Conservation (phyloP, 2,329 filamentous ascomycete species). For the Pseudophaeomoniella oleicola region DNA sequence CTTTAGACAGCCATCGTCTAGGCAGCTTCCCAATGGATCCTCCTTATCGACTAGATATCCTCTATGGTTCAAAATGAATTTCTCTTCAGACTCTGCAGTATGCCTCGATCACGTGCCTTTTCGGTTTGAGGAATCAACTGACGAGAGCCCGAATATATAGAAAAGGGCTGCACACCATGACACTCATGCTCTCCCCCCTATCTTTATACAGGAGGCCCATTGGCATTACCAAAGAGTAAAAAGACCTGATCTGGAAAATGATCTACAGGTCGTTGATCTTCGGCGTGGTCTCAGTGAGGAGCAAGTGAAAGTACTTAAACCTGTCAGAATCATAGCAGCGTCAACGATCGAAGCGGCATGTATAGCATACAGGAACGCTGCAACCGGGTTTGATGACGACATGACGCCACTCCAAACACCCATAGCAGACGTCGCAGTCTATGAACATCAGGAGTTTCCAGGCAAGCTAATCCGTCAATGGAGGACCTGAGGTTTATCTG, state of each 20-base stretch:
- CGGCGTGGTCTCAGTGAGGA: neutral
- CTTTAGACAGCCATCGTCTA: too few relatives aligned
- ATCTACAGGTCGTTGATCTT: neutral
- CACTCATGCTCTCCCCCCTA: neutral
- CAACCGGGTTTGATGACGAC: neutral
- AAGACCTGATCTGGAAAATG: neutral
- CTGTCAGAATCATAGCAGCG: neutral
- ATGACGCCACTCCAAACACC: neutral
- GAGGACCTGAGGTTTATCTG: too few relatives aligned
- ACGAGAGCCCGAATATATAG: too few relatives aligned
- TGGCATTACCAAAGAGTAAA: neutral
- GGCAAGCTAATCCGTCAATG: too few relatives aligned
- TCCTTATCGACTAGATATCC: too few relatives aligned
- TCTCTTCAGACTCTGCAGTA: too few relatives aligned
- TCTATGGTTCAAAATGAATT: too few relatives aligned
- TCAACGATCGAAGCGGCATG: neutral
- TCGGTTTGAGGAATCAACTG: too few relatives aligned
- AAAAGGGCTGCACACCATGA: neutral
- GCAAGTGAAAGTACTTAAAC: neutral
- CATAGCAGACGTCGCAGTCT: neutral
- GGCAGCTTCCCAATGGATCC: too few relatives aligned
- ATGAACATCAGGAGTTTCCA: neutral
- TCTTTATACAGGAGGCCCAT: neutral
- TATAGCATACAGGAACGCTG: neutral
- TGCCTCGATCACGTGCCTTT: too few relatives aligned